These are phyloP conservation scores for Phytopythium chamaehyphon DNA, from an alignment of 352 stramenopile species.

Conservation along the genomic window DNA sequence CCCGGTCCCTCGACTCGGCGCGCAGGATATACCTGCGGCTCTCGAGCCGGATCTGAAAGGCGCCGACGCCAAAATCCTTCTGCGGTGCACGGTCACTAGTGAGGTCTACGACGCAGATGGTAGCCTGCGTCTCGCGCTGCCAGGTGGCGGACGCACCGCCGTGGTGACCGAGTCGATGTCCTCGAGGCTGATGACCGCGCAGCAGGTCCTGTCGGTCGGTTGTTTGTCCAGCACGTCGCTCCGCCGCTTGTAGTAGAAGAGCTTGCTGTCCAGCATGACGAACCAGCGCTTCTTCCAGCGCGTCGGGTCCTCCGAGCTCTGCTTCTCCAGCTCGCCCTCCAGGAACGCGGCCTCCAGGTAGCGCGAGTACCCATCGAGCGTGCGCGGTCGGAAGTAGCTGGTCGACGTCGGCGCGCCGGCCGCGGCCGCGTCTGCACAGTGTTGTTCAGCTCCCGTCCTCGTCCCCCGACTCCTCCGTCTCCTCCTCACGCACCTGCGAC, in stretches of 20 bases:
- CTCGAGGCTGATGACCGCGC: conserved; percentile 74
- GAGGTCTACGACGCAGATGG: neutral
- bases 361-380: conserved; percentile 53
- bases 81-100: conserved; percentile 15
- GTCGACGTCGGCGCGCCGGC: conserved; percentile 34
- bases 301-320: conserved; percentile 65
- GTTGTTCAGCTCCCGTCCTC: neutral
- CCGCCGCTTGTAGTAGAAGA: conserved; percentile 80
- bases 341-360: conserved; percentile 73
- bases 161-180: conserved; percentile 83
- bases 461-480: no score
- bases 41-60: conserved; percentile 82
- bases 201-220: conserved; percentile 50
- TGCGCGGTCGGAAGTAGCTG: conserved; percentile 60
- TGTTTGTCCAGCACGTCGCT: conserved; percentile 54
- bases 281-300: conserved; percentile 83
- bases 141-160: conserved; percentile 35
- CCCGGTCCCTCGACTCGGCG: conserved; percentile 77
- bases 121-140: no score
- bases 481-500: no score
- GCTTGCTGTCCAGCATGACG: conserved; percentile 80
- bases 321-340: conserved; percentile 80
- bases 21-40: conserved; percentile 76
- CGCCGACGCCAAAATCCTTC: conserved; percentile 79
- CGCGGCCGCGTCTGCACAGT: neutral